A percentile compares a stretch with the other conserved stretches of the same genome.
phyloP scores from a whole-genome alignment of 352 stramenopile species.

The Globisporangium splendens region DNA sequence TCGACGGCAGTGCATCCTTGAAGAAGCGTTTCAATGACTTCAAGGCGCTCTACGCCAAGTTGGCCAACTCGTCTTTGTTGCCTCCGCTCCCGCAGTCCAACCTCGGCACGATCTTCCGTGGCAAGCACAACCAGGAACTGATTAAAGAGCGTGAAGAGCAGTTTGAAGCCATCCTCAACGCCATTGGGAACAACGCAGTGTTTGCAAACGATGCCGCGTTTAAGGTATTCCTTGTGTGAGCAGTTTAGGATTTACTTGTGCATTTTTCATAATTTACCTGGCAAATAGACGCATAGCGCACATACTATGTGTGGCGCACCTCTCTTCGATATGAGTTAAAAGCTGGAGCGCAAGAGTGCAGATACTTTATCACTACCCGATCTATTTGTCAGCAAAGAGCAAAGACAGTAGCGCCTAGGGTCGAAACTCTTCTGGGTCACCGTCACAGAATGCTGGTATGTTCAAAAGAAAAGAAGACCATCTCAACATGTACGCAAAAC shows the following conservation, averaged over 20 bases:
- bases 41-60: slow-evolving; percentile 54
- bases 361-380: no score
- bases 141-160: slow-evolving; percentile 62
- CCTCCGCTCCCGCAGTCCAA: slow-evolving; percentile 52
- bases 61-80: slow-evolving; percentile 30
- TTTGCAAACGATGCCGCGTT: slow-evolving; percentile 47
- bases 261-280: not conserved
- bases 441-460: no score
- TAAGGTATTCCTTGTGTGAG: slow-evolving; percentile 44
- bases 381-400: no score
- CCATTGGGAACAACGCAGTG: slow-evolving; percentile 44
- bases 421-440: no score
- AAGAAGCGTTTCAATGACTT: slow-evolving; percentile 85
- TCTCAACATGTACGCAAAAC: not conserved
- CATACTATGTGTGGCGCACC: no score
- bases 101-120: slow-evolving; percentile 44
- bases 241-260: not conserved
- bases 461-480: not conserved
- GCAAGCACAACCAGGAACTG: slow-evolving; percentile 55
- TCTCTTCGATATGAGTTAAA: no score
- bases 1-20: slow-evolving; percentile 27
- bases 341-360: no score
- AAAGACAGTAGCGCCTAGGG: no score
- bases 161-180: slow-evolving; percentile 64
- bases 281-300: not conserved